Conservation (phyloP, 192 early-diverging fungal genomes). For the Coemansia sp. region DNA sequence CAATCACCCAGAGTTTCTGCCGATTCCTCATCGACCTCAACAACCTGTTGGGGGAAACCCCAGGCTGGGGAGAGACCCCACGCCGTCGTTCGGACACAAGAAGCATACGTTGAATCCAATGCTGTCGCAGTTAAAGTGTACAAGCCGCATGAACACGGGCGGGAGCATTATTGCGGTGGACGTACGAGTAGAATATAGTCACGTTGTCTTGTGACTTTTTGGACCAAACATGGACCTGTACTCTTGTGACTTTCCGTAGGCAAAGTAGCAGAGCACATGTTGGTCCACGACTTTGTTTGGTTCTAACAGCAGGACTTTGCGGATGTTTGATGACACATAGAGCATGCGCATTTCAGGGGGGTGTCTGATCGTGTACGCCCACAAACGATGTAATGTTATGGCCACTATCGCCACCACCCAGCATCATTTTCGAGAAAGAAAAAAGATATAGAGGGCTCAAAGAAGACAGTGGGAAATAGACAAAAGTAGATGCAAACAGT, state of each 20-base stretch:
- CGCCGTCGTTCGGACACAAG: neutral
- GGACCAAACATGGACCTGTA: neutral
- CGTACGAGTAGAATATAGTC: neutral
- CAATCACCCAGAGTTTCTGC: too few relatives aligned
- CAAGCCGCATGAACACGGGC: constrained; percentile 1
- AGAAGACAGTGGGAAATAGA: too few relatives aligned
- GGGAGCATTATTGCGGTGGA: neutral
- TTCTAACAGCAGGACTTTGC: neutral
- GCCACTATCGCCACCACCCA: too few relatives aligned
- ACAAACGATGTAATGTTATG: constrained; percentile 4
- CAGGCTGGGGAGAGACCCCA: too few relatives aligned
- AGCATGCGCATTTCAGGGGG: constrained; percentile 25
- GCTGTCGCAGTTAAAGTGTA: constrained; percentile 19
- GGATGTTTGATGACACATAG: constrained; percentile 19
- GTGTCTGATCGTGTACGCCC: constrained; percentile 31
- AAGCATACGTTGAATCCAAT: constrained; percentile 13
- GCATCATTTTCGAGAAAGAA: too few relatives aligned
- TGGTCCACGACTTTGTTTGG: constrained; percentile 4
- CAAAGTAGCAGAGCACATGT: constrained; percentile 3
- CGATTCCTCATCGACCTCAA: too few relatives aligned
- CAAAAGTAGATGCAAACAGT: too few relatives aligned
- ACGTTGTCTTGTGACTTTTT: neutral
- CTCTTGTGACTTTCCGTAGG: neutral
- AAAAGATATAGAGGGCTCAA: too few relatives aligned
- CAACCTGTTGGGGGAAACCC: too few relatives aligned